Base-by-base conservation (phyloP, 2,329 filamentous ascomycete species). In the Clarireedia sp. region DNA sequence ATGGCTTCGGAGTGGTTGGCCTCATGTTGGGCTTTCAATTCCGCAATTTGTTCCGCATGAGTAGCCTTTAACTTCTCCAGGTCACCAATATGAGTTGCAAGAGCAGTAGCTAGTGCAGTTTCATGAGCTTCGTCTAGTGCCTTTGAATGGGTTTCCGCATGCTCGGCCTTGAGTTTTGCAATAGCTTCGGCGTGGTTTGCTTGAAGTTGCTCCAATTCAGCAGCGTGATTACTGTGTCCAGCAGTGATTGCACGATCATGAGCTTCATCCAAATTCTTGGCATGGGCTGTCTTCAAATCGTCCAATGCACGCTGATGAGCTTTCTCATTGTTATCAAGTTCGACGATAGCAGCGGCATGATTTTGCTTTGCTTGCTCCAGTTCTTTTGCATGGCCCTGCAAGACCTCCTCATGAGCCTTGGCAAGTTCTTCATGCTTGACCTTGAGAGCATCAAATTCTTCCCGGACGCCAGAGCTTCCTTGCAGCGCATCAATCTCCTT, bases 401-500 rank as follows among this genome's bases (percentile, higher is more conserved):
- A 55, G 4, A 57, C 49, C 17, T 62, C 60, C 1, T 65, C 60
- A 43, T 70, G 70, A 6, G 69, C 66, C 10, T 69, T 60, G 58
- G 71, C 68, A 24, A 72, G 60, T 41, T 81, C 78, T 10, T 72
- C 73, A 67, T 85, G 78, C 67, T 83, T 76, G 5, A 67, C 68
- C 65, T 84, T 80, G 5, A 86, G 74, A 38, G 81, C 78, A 57
- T 82, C 76, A 58, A 80, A 85, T 68, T 83, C 81, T 60, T 78
- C 78, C 71, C 82, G 83, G 70, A 83, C 82, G 66, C 79, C 79
- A 14, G 82, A 81, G 59, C 85, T 81, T 21, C 80, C 81, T 55
- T 78, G 77, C 16, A 85, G 75, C 56, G 78, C 78, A 64, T 85
- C 81, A 53, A 86, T 84, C 67, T 85, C 81, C n/a, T 77, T 74